These are phyloP conservation scores for Pestalotiopsis fici DNA, from an alignment of 2,329 filamentous ascomycete species.

Conservation along the genomic window DNA sequence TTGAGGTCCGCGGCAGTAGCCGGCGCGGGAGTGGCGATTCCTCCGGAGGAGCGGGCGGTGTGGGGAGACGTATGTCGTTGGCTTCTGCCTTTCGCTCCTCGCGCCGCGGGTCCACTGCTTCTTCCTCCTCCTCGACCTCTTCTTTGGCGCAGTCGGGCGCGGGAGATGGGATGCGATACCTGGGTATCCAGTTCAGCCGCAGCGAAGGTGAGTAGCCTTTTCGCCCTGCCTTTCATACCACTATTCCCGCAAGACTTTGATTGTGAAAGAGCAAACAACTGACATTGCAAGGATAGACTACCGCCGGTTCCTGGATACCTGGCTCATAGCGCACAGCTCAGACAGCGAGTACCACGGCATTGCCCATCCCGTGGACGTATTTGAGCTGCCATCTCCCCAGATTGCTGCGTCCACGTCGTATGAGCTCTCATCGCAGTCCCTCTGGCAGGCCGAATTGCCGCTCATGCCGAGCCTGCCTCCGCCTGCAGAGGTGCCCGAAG, in stretches of 20 bases:
- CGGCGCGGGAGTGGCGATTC: conserved; percentile 40
- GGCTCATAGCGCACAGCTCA: conserved; percentile 45
- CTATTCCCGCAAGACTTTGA: too few species aligned
- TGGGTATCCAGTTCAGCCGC: conserved; percentile 51
- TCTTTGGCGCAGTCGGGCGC: conserved; percentile 9
- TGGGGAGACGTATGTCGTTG: conserved; percentile 14
- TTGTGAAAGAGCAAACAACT: neutral
- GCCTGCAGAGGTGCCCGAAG: conserved; percentile 6
- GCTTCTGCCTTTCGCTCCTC: conserved; percentile 11
- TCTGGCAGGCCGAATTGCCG: conserved; percentile 10
- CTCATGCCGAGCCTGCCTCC: conserved; percentile 12
- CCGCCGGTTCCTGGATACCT: conserved; percentile 45
- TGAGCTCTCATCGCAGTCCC: conserved; percentile 16
- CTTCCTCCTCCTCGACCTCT: neutral
- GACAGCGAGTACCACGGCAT: conserved; percentile 48
- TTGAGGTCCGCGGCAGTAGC: conserved; percentile 39
- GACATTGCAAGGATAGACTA: conserved; percentile 35
- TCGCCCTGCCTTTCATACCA: neutral
- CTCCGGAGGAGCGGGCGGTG: conserved; percentile 14
- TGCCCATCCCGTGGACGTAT: conserved; percentile 44
- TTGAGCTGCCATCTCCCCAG: conserved; percentile 49
- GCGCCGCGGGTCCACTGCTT: neutral
- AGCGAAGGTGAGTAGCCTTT: conserved; percentile 39
- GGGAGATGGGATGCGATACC: conserved; percentile 44
- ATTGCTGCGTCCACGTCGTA: conserved; percentile 33